Conservation (phyloP, 2,329 filamentous ascomycete species). For the Pseudomassariella vexata region DNA sequence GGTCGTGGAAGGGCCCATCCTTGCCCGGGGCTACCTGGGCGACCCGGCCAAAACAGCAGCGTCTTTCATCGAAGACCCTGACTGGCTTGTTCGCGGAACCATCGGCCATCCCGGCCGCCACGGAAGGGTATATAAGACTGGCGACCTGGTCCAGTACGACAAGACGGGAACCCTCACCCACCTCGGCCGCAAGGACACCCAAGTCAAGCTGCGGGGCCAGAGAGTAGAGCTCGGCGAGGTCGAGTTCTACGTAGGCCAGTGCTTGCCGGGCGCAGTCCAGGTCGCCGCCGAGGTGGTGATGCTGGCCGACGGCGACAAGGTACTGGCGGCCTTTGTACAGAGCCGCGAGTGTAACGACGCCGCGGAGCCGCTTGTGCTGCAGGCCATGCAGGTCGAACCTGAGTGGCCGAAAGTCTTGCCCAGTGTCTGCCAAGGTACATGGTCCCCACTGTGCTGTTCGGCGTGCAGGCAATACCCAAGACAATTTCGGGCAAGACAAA, state of each 20-base stretch:
- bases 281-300: not conserved
- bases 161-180: slow-evolving; percentile 23
- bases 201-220: slow-evolving; percentile 8
- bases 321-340: no score
- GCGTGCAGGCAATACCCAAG: slow-evolving; percentile 8
- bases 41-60: slow-evolving; percentile 33
- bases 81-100: slow-evolving; percentile 22
- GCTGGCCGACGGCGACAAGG: not conserved
- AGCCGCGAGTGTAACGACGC: no score
- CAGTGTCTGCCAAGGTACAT: slow-evolving; percentile 12
- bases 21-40: slow-evolving; percentile 38
- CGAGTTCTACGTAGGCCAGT: not conserved
- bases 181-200: slow-evolving; percentile 7
- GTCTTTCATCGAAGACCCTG: slow-evolving; percentile 32
- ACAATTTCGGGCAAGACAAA: slow-evolving; percentile 12
- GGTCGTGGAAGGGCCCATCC: slow-evolving; percentile 26
- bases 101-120: slow-evolving; percentile 9
- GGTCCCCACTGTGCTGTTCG: slow-evolving; percentile 9
- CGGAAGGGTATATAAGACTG: slow-evolving; percentile 29
- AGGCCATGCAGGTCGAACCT: no score
- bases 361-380: no score
- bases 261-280: not conserved
- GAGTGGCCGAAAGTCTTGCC: no score
- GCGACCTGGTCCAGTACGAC: slow-evolving; percentile 30
- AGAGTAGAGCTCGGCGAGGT: slow-evolving; percentile 8